A percentile compares a stretch with the other conserved stretches of the same genome.
Conservation (phyloP, 768 basidiomycete genomes). For the Holtermannia corniformis region DNA sequence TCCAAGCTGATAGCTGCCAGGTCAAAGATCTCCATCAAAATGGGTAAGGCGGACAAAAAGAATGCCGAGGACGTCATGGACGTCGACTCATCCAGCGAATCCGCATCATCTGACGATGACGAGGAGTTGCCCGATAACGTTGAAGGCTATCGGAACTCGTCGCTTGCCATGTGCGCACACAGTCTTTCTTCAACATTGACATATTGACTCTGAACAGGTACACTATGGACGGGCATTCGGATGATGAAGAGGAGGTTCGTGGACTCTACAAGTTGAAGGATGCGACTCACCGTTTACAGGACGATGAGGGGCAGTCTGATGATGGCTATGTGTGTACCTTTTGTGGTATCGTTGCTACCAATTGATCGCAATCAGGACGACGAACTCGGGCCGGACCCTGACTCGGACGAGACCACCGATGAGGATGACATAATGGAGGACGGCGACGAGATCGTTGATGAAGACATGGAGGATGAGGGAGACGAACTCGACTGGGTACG, state of each 20-base stretch:
- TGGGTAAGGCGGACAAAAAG: conserved; percentile 57
- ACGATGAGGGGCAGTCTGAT: conserved; percentile 15
- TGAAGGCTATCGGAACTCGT: conserved; percentile 81
- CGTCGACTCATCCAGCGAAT: conserved; percentile 42
- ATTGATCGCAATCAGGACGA: conserved; percentile 8
- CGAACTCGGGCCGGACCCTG: conserved; percentile 22
- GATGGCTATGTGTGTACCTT: not conserved
- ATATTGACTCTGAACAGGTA: conserved; percentile 6
- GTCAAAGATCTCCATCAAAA: conserved; percentile 95
- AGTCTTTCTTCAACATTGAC: not conserved
- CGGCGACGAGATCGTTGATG: conserved; percentile 16
- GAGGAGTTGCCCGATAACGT: conserved; percentile 44
- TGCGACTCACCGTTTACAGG: conserved; percentile 8
- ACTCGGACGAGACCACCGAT: conserved; percentile 16
- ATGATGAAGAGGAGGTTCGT: conserved; percentile 56
- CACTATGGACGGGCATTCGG: conserved; percentile 34
- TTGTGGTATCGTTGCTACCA: not conserved
- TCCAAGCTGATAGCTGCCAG: conserved; percentile 43
- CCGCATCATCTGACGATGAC: conserved; percentile 44
- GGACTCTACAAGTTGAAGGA: conserved; percentile 17
- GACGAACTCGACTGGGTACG: not conserved
- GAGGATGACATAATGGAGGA: conserved; percentile 44
- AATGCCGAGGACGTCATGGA: conserved; percentile 57
- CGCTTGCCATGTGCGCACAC: conserved; percentile 72
- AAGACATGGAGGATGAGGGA: not conserved